These are phyloP conservation scores for Saccharomyces mikatae DNA, from an alignment of 805 yeast species.

Conservation along the genomic window DNA sequence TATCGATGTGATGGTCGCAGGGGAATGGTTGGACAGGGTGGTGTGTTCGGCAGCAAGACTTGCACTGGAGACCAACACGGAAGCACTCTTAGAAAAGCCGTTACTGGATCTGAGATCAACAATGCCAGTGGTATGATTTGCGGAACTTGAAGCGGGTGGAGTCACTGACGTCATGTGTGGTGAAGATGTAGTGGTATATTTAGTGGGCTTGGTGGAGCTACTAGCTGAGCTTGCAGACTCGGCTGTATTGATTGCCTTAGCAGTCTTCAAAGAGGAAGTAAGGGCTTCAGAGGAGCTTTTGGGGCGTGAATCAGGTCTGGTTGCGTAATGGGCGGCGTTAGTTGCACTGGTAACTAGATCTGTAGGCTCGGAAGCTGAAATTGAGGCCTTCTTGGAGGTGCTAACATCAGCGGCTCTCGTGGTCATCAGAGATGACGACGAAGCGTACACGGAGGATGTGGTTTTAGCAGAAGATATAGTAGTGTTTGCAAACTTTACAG, in stretches of 20 bases:
- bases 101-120: neutral
- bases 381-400: neutral
- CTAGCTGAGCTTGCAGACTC: neutral
- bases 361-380: neutral
- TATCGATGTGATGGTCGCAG: neutral
- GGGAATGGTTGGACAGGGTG: neutral
- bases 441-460: neutral
- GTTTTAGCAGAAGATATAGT: neutral
- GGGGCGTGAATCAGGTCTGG: conserved; percentile 4
- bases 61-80: neutral
- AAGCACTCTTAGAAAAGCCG: neutral
- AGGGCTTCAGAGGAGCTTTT: conserved; percentile 5
- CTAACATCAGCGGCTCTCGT: neutral
- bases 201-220: neutral
- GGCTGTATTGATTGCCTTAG: neutral
- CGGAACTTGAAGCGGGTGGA: neutral
- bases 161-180: conserved; percentile 4
- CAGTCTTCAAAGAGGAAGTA: neutral
- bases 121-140: neutral
- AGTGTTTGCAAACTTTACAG: neutral
- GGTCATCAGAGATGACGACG: neutral
- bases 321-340: conserved; percentile 1
- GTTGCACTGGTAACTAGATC: neutral
- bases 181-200: neutral
- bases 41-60: neutral